Conservation (phyloP, 208 protist species). For the Leptomonas pyrrhocoris region DNA sequence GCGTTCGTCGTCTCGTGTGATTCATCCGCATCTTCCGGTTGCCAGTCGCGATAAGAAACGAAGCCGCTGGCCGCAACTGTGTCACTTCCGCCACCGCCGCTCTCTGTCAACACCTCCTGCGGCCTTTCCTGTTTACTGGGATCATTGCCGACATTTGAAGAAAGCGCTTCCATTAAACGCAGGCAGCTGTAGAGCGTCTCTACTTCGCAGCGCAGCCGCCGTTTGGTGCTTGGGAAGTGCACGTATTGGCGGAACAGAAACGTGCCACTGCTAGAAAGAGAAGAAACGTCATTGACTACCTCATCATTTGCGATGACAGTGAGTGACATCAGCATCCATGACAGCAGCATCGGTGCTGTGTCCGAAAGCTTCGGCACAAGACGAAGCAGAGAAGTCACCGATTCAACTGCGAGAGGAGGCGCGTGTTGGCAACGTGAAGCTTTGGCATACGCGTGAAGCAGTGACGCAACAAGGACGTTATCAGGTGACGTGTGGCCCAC, state of each 20-base stretch:
- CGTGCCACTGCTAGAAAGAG: not conserved
- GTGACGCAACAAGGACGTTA: not conserved
- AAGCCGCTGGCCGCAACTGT: too few relatives aligned
- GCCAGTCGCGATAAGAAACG: not conserved
- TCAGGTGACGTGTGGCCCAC: not conserved
- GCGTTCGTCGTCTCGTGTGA: not conserved
- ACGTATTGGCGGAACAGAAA: conserved; percentile 17
- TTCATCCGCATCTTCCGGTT: not conserved
- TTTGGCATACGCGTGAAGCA: not conserved
- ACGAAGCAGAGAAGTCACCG: not conserved
- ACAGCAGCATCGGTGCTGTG: conserved; percentile 15
- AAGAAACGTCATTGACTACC: not conserved
- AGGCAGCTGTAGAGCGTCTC: conserved; percentile 24
- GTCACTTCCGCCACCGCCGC: too few relatives aligned
- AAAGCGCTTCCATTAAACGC: not conserved
- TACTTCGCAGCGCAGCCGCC: conserved; percentile 19
- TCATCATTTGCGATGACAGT: not conserved
- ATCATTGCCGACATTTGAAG: not conserved
- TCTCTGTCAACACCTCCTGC: too few relatives aligned
- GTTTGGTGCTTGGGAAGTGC: not conserved
- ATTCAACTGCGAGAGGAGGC: not conserved
- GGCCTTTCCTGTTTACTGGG: not conserved
- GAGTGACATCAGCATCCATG: conserved; percentile 30
- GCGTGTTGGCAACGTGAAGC: not conserved
- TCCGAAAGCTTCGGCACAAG: conserved; percentile 13